Conservation (phyloP, 2,329 filamentous ascomycete species). For the Xylaria arbuscula region DNA sequence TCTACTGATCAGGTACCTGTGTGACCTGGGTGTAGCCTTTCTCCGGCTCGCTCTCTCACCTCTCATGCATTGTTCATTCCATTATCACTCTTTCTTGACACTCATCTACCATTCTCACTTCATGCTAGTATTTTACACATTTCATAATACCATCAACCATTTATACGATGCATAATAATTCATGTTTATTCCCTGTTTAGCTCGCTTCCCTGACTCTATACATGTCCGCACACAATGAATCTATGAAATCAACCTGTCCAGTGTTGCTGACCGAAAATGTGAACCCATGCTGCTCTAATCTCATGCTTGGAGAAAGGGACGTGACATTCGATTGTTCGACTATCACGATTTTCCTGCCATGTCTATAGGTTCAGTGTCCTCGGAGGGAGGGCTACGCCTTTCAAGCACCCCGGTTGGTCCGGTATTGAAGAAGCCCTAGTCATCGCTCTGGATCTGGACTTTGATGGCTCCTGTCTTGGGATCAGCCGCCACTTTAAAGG, state of each 20-base stretch:
- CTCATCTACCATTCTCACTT: background rate
- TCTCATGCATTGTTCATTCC: background rate
- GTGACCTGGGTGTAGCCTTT: background rate
- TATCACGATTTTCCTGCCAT: background rate
- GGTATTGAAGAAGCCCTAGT: slow-evolving; percentile 50
- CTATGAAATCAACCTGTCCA: slow-evolving; percentile 25
- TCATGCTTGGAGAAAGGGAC: slow-evolving; percentile 12
- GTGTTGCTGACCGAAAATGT: slow-evolving; percentile 22
- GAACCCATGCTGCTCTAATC: slow-evolving; percentile 27
- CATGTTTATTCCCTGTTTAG: slow-evolving; percentile 24
- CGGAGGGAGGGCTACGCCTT: background rate
- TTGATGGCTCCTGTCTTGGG: slow-evolving; percentile 96
- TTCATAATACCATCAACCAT: background rate
- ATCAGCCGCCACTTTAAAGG: slow-evolving; percentile 89
- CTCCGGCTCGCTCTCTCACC: background rate
- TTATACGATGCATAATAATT: slow-evolving; percentile 8
- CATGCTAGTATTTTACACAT: background rate
- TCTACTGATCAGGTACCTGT: background rate
- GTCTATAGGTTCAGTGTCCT: background rate
- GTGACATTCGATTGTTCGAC: slow-evolving; percentile 2
- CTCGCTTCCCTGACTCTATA: slow-evolving; percentile 31
- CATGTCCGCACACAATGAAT: slow-evolving; percentile 21
- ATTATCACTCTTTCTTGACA: background rate
- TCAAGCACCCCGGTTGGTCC: background rate
- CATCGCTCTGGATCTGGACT: slow-evolving; percentile 86